Evolutionary conservation across 2,329 filamentous ascomycete species (phyloP), one percentile per base, ranked within the genome.

Genomic region (Cytospora chrysosperma): DNA sequence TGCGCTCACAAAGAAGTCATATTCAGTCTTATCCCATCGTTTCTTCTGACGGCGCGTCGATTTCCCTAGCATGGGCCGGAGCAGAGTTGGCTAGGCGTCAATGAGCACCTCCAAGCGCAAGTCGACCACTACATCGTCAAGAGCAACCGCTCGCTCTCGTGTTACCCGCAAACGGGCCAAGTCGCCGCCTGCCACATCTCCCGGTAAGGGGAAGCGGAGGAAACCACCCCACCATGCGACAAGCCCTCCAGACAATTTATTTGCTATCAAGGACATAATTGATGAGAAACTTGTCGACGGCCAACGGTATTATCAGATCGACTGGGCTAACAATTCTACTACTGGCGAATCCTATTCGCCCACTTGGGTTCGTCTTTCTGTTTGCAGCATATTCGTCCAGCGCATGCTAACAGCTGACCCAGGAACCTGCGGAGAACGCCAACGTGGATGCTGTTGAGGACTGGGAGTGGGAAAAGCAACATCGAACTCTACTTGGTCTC

Each of bases 281-380:
- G 71, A 71, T 57, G 76, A 79, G 72, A 76, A 73, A 64, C 17
- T 37, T 5, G 61, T 68, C 24, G 62, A 68, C 32, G 71, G 75
- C 13, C 70, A 69, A 27, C 70, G 70, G 13, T 66, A 76, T n/a
- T 88, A 86, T 67, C 70, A 77, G 3, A 79, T 88, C 59, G 80
- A 86, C 69, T 88, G 86, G 86, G 79, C 77, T 55, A 79, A 82
- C 64, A 74, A 86, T 69, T 73, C 77, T n/a, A 65, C 68, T 2
- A 84, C 82, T 47, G 82, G 81, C 21, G 70, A 79, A 65, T 64
- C 67, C 1, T 87, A 80, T 69, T 62, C 73, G 3, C 80, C 79
- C 12, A 81, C 75, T 55, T 88, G 86, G 86, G 84, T 81, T 76
- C 67, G 15, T 30, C 27, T 4, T 37, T 49, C 30, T 37, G 19